phyloP scores from a whole-genome alignment of 345 rosid genomes.

The Dipteronia dyeriana region DNA sequence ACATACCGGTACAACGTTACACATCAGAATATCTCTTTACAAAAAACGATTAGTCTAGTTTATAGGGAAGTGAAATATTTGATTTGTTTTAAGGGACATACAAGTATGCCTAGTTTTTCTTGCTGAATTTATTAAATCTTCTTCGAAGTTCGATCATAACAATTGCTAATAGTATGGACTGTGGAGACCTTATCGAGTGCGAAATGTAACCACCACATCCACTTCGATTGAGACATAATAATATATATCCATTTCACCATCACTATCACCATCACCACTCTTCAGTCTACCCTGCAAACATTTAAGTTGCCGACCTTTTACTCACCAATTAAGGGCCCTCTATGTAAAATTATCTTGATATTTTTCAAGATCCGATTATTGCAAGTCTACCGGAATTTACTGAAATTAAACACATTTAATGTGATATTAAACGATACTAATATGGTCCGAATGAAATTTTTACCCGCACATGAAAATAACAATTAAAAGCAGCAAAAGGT shows the following conservation, averaged over 20 bases:
- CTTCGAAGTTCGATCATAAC: background rate
- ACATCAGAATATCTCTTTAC: too few relatives aligned
- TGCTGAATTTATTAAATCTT: background rate
- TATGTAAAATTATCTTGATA: background rate
- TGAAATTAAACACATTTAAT: too few relatives aligned
- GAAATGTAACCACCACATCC: conserved; percentile 12
- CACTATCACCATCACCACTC: background rate
- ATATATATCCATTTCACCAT: background rate
- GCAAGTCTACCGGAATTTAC: too few relatives aligned
- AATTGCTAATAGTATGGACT: background rate
- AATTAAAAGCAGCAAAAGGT: background rate
- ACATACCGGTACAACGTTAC: too few relatives aligned
- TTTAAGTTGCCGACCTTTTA: conserved; percentile 12
- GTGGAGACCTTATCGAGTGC: background rate
- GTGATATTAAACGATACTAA: too few relatives aligned
- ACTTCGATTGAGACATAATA: conserved; percentile 10
- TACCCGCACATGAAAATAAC: background rate
- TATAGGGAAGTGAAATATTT: too few relatives aligned
- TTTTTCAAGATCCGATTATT: background rate
- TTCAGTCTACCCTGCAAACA: background rate
- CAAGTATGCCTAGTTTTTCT: background rate
- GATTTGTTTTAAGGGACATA: too few relatives aligned
- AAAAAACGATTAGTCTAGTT: too few relatives aligned
- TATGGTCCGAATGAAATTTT: too few relatives aligned
- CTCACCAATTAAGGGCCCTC: background rate